phyloP scores from a whole-genome alignment of 495 filamentous ascomycete genomes.

The Xylaria intraflava region DNA sequence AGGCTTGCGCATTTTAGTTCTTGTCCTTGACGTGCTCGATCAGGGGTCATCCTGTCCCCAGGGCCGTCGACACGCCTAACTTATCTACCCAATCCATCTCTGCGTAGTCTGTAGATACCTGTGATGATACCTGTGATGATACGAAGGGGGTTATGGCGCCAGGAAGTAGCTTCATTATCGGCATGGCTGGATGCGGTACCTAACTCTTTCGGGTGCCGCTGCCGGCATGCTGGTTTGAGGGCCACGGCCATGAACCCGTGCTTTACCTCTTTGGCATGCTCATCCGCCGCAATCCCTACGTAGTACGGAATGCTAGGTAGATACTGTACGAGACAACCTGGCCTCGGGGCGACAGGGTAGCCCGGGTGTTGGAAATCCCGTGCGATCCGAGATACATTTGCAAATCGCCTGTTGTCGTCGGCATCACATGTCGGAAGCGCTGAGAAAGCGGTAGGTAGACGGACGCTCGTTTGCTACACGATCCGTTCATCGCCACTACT shows the following conservation, averaged over 20 bases:
- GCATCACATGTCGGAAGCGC: slow-evolving; percentile 6
- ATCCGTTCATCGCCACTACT: background rate
- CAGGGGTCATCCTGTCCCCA: too few species aligned
- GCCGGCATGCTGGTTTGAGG: background rate
- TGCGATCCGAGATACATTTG: too few species aligned
- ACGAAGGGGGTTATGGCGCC: too few species aligned
- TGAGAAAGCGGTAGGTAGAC: background rate
- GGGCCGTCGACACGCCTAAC: too few species aligned
- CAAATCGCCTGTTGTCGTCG: slow-evolving; percentile 2
- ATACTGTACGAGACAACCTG: background rate
- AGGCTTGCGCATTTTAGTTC: too few species aligned
- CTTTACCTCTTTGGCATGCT: background rate
- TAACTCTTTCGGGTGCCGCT: slow-evolving; percentile 5
- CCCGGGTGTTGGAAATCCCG: too few species aligned
- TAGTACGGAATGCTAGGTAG: too few species aligned
- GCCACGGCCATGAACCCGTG: background rate
- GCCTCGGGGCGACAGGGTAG: background rate
- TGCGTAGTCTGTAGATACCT: too few species aligned
- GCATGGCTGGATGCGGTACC: background rate
- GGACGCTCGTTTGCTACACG: background rate
- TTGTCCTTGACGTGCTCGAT: too few species aligned
- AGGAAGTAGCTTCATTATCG: background rate
- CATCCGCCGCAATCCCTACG: too few species aligned
- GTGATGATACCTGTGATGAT: too few species aligned
- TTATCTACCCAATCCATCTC: too few species aligned